phyloP scores from a whole-genome alignment of 495 filamentous ascomycete genomes.

The Penicillium tannophilum region DNA sequence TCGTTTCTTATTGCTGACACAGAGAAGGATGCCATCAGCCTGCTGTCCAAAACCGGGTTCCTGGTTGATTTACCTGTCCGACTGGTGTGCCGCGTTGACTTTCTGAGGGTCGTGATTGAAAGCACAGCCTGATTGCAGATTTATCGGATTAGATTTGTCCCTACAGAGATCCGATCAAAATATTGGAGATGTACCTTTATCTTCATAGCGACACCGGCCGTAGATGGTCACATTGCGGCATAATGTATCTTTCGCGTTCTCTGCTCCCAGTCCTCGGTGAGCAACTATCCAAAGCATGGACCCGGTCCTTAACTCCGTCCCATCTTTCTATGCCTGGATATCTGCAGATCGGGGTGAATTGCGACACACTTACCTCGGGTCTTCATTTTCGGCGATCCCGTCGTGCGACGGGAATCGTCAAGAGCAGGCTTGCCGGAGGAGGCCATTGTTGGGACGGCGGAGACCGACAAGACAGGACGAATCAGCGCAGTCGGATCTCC shows the following conservation, averaged over 20 bases:
- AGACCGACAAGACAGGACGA: constrained; percentile 35
- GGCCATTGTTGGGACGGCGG: constrained; percentile 39
- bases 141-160: constrained; percentile 30
- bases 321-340: not conserved
- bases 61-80: constrained; percentile 54
- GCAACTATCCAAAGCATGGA: constrained; percentile 3
- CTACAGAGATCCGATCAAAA: not conserved
- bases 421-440: constrained; percentile 45
- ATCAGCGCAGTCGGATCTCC: constrained; percentile 45
- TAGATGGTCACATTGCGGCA: constrained; percentile 95
- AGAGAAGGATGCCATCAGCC: not conserved
- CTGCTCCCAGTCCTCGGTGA: constrained; percentile 33
- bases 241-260: constrained; percentile 79
- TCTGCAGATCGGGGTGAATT: not conserved
- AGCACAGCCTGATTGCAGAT: constrained; percentile 63
- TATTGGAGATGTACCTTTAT: constrained; percentile 57
- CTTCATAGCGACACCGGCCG: constrained; percentile 88
- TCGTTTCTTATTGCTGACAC: constrained; percentile 64
- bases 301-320: constrained; percentile 6
- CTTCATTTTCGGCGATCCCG: constrained; percentile 63
- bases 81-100: constrained; percentile 49
- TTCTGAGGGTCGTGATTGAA: constrained; percentile 86
- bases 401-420: constrained; percentile 50
- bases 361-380: constrained; percentile 55
- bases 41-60: constrained; percentile 1